Base-by-base conservation (phyloP, 73 alveolate genomes). In the Stentor roeselii region DNA sequence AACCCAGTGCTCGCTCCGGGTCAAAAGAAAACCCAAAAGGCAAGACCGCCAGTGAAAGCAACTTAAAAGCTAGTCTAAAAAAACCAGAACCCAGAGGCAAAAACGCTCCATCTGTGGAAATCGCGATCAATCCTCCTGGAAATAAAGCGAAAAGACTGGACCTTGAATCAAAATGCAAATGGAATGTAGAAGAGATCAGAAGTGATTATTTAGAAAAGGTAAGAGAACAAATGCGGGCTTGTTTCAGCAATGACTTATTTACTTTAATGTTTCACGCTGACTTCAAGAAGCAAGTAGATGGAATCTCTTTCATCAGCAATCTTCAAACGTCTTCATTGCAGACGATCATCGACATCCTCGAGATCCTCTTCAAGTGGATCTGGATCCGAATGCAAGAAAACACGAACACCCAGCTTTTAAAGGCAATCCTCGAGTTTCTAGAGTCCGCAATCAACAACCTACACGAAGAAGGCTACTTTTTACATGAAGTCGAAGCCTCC, bases 111-210 rank as follows among this genome's bases (percentile, higher is more conserved):
- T 27, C 30, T 37, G 15, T 15, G 21, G 86, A 36, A 75, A 75
- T 67, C 31, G n/a, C 86, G 30, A 59, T 35, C 50, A 78, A 3
- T 82, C 83, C 84, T 40, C 59, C 14, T 36, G 97, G 97, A 3
- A n/a, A 59, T 42, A 95, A 93, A 83, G 96, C 90, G 60, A 93
- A 95, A 87, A 80, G 99, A 86, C 87, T 82, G 34, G 97, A 95
- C 76, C 82, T 75, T 4, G 99, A 95, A 58, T 84, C 87, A 38
- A 95, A 87, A 83, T 75, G 78, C 67, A 92, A 87, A 82, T 95
- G 91, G 90, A 82, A 60, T 42, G 84, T 90, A 21, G 97, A 92
- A 77, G 94, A 92, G 11, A 86, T 87, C 59, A 85, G 90, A 58
- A 90, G 83, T 38, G 99, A 95, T 75, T 90, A 95, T 74, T 38